Evolutionary conservation across 192 early-diverging fungal genomes (phyloP).

Genomic region (Backusella liffmaniae): DNA sequence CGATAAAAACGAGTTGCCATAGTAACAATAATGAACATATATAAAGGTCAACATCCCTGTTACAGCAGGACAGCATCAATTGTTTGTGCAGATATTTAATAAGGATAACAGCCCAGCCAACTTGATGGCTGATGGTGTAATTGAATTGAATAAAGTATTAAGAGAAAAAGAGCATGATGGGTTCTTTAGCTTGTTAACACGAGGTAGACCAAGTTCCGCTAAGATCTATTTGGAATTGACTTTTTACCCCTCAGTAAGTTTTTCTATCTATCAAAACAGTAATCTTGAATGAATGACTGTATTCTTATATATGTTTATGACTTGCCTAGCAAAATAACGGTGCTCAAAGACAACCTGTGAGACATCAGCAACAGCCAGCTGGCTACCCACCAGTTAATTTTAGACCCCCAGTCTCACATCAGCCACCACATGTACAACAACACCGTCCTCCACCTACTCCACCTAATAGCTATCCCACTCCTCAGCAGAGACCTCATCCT

Average conservation of each 20-base stretch:
- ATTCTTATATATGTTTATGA: not conserved
- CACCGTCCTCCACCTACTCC: not conserved
- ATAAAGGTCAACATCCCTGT: constrained; percentile 10
- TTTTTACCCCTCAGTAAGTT: constrained; percentile 9
- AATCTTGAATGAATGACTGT: not conserved
- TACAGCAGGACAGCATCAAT: not conserved
- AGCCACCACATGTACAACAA: not conserved
- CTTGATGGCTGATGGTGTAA: not conserved
- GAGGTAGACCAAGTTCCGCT: not conserved
- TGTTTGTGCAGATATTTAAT: constrained; percentile 4
- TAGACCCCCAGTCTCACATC: constrained; percentile 18
- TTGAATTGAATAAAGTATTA: constrained; percentile 7
- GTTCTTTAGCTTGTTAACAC: not conserved
- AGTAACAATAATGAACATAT: not conserved
- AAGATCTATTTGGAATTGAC: constrained; percentile 10
- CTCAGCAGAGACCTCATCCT: not conserved
- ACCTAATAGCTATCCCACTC: not conserved
- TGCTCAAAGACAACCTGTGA: not conserved
- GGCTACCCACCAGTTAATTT: not conserved
- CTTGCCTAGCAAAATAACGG: not conserved
- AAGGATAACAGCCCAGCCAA: constrained; percentile 1
- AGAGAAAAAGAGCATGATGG: constrained; percentile 11
- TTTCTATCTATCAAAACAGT: not conserved
- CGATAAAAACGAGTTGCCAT: not conserved
- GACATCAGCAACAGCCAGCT: not conserved